phyloP scores from a whole-genome alignment of 2,329 filamentous ascomycete species.

The Cytospora paraplurivora region DNA sequence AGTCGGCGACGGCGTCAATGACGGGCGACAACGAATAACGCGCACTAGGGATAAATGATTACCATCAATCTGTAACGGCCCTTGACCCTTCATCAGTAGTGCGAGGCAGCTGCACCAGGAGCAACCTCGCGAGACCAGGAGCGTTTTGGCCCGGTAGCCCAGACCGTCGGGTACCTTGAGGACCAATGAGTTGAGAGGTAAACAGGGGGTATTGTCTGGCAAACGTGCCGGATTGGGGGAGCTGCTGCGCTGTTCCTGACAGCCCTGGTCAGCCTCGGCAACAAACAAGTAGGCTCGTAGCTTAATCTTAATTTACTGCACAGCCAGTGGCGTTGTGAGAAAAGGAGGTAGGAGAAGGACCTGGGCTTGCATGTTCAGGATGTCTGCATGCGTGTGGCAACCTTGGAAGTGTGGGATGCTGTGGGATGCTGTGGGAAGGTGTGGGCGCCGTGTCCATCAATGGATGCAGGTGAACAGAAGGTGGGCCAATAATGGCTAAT shows the following conservation, averaged over 20 bases:
- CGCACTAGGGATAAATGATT: too few species aligned
- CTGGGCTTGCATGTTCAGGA: too few species aligned
- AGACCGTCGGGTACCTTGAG: not conserved
- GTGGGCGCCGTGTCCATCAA: not conserved
- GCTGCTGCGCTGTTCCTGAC: too few species aligned
- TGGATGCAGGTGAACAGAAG: not conserved
- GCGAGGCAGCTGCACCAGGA: not conserved
- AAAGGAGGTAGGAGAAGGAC: not conserved
- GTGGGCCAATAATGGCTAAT: not conserved
- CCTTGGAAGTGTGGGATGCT: too few species aligned
- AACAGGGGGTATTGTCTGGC: not conserved
- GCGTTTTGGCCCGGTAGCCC: not conserved
- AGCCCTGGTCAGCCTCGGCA: not conserved
- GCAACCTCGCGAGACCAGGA: not conserved
- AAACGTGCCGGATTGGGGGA: too few species aligned
- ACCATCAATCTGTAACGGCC: not conserved
- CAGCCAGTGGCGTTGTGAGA: slow-evolving; percentile 1
- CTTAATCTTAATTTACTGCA: not conserved
- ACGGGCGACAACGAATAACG: too few species aligned
- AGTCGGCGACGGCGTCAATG: too few species aligned
- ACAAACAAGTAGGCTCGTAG: not conserved
- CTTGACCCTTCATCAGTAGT: not conserved
- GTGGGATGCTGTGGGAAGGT: too few species aligned
- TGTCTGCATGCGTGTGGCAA: too few species aligned
- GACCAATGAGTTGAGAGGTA: not conserved